Base-by-base conservation (phyloP, 140 eudicot genomes). In the Senecio squalidus region DNA sequence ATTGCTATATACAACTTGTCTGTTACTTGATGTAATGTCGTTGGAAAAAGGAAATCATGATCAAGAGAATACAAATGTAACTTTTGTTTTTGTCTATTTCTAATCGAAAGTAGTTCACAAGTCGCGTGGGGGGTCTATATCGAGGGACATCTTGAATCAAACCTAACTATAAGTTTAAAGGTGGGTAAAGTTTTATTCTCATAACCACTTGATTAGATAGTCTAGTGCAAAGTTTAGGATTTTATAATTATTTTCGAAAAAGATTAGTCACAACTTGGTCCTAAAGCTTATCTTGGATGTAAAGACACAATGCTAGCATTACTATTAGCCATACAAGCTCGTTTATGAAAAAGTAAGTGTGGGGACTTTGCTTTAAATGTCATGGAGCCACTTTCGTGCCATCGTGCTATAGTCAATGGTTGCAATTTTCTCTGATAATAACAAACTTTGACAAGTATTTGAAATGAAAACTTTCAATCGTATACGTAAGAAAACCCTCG, bases 271-370 rank as follows among this genome's bases (percentile, higher is more conserved):
- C n/a, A 41, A 60, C 2, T 2, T 29, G 41, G 25, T 15, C 55
- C 34, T 33, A 34, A 64, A 64, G 50, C 68, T 46, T 62, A 62
- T 62, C 68, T 64, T 49, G 49, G 26, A 50, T 31, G 39, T 64
- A 64, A 49, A 64, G 50, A 14, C 39, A 34, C 60, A 15, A 23
- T 23, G 36, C 25, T 46, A 33, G 50, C 51, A 23, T 20, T 23
- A 9, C 48, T 64, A 34, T 6, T 34, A 64, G 26, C 70, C 70
- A 33, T 38, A 64, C 58, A 50, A 34, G 14, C 14, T 36, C 1
- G 21, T 13, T 13, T 13, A 8, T 31, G 2, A n/a, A 56, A 31
- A 15, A 56, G 47, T 46, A 44, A 44, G 22, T 30, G 60, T 64
- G 34, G 40, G 49, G 70, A 50, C 60, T 50, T 30, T 47, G 24